phyloP scores from a whole-genome alignment of 176 grass and related monocot species.

The Triticum turgidum region DNA sequence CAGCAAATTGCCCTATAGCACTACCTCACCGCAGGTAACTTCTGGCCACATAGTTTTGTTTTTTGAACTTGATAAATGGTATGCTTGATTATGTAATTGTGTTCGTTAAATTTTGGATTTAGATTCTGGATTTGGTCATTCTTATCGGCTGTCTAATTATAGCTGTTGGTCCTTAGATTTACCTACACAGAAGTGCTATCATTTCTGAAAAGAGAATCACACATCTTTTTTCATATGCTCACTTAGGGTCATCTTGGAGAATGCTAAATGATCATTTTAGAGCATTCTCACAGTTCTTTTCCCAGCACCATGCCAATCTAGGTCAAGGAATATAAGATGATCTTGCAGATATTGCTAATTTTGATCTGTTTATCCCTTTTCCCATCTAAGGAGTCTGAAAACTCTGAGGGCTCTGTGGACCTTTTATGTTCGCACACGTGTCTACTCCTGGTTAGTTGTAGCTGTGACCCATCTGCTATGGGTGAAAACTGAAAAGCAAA shows the following conservation, averaged over 20 bases:
- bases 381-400: background rate
- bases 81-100: constrained; percentile 9
- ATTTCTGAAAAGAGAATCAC: background rate
- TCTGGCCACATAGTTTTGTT: background rate
- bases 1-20: background rate
- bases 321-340: background rate
- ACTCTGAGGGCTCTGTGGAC: background rate
- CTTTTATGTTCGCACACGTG: background rate
- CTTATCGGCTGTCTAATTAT: background rate
- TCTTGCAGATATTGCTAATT: background rate
- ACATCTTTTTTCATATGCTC: background rate
- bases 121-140: background rate
- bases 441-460: background rate
- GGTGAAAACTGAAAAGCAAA: constrained; percentile 2
- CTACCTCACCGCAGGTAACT: constrained; percentile 23
- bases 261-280: background rate
- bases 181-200: background rate
- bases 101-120: background rate
- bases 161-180: background rate
- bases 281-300: background rate
- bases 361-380: background rate
- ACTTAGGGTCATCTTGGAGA: background rate
- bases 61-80: background rate
- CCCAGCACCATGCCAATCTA: background rate
- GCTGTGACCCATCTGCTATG: background rate